Base-by-base conservation (phyloP, 768 basidiomycete species). In the Lactarius sp. region DNA sequence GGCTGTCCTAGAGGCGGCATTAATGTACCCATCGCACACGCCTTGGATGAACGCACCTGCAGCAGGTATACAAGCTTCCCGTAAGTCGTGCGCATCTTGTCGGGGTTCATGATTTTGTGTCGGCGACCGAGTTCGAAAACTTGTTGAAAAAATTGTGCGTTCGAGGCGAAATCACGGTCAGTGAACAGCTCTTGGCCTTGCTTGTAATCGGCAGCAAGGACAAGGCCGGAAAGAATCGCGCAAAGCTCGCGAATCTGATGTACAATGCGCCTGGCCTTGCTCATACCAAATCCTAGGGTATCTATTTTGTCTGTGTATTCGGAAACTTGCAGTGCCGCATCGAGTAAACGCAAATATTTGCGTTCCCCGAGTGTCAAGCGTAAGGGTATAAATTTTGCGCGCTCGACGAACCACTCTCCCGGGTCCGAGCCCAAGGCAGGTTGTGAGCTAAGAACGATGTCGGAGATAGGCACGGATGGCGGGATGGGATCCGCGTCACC, bases 301-400 rank as follows among this genome's bases (percentile, higher is more conserved):
- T 94, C 92, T 37, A 93, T 90, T 72, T 91, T 92, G 78, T 94
- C 92, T 49, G 92, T 94, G 71, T 93, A 93, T 72, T 94, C 92
- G 16, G 88, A 90, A 42, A 92, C 90, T 54, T 83, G 83, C 46
- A 94, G 81, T 2, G 92, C 92, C 9, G 91, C 92, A 62, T 94
- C 92, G 53, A 94, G 79, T 5, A 94, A 81, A 33, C 92, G 88
- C 60, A 94, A 86, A 72, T 80, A 90, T 73, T 94, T 94, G 66
- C 92, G 88, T 73, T 94, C 92, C 34, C 71, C 70, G 49, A 90
- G 75, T 1, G 85, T 86, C 34, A 94, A 78, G 27, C 92, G 90
- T 34, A 93, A 74, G 0, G 92, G 92, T 59, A 93, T 92, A 73
- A 77, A 90, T 72, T 88, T 88, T 27, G 90, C 78, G 44, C 92